Evolutionary conservation across 768 basidiomycete species (phyloP), one percentile per base, ranked within the genome.

Genomic region (Pseudohyphozyma bogoriensis): DNA sequence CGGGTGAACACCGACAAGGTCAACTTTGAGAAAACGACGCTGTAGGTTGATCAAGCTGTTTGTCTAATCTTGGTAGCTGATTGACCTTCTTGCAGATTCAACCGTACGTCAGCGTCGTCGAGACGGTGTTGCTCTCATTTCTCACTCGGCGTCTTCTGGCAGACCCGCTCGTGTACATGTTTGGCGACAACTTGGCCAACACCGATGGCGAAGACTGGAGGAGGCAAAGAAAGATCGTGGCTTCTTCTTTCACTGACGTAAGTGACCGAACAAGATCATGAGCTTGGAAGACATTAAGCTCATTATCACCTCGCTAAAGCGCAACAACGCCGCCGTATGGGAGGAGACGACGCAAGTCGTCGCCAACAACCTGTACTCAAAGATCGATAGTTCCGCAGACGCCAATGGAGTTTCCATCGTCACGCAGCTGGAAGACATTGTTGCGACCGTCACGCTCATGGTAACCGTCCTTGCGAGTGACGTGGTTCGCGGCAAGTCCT

Each of bases 131-230:
- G 37, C 11, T 20, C 37, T 39, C n/a, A 7, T 16, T 6, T 16
- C n/a, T 16, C 18, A n/a, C 40, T 32, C 8, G 28, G 20, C 35
- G 44, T 55, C n/a, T 71, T 85, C n/a, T n/a, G n/a, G n/a, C n/a
- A n/a, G n/a, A n/a, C n/a, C n/a, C n/a, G n/a, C n/a, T n/a, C n/a
- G n/a, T n/a, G 22, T 59, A 72, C 0, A 75, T 81, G 58, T 85
- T 79, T 67, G 84, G 84, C 9, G 68, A 68, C 9, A 86, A 85
- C 63, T 81, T 85, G 46, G 78, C 85, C n/a, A 78, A 77, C 2
- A 80, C 81, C 0, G 84, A 85, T 65, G 81, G 79, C 26, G 79
- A 81, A 5, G 77, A 81, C 60, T 85, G 83, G 83, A 83, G 83
- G 70, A 78, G 78, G 33, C 83, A 82, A 63, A 73, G 83, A 3